Percentiles rank a stretch among this genome's conserved stretches.
Conservation (phyloP, 2,329 filamentous ascomycete species). For the Pyrenochaeta sp. region DNA sequence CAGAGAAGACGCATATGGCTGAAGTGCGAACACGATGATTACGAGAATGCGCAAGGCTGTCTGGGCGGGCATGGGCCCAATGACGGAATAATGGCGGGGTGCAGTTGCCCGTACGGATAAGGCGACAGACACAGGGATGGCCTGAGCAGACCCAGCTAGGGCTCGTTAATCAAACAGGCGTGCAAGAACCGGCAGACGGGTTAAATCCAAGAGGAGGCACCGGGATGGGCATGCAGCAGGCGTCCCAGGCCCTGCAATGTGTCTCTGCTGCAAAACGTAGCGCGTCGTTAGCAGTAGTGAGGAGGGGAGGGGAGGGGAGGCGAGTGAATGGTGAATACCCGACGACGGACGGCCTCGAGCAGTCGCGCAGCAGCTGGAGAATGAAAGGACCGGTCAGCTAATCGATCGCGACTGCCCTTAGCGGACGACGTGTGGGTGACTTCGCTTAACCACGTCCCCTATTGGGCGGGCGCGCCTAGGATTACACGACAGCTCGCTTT, state of each 20-base stretch:
- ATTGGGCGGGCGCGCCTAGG: slow-evolving; percentile 34
- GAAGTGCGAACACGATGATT: slow-evolving; percentile 4
- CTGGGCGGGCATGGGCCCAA: not conserved
- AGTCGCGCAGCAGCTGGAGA: not conserved
- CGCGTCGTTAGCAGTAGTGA: not conserved
- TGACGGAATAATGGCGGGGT: slow-evolving; percentile 19
- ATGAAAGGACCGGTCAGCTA: slow-evolving; percentile 11
- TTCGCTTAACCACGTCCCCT: slow-evolving; percentile 29
- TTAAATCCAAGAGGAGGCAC: slow-evolving; percentile 8
- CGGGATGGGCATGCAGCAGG: slow-evolving; percentile 16
- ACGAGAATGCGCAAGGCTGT: slow-evolving; percentile 9
- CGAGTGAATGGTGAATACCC: not conserved
- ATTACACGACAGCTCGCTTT: slow-evolving; percentile 22
- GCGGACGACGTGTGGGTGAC: slow-evolving; percentile 17
- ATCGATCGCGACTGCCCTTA: slow-evolving; percentile 17
- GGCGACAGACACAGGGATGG: slow-evolving; percentile 2
- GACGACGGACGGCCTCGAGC: slow-evolving; percentile 7
- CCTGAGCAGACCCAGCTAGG: not conserved
- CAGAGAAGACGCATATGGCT: not conserved
- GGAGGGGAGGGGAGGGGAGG: too few species aligned
- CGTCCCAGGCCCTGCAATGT: slow-evolving; percentile 3
- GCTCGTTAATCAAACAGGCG: slow-evolving; percentile 26
- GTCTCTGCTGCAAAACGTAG: slow-evolving; percentile 1
- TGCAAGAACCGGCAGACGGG: slow-evolving; percentile 35
- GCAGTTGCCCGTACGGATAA: slow-evolving; percentile 20